phyloP scores from a whole-genome alignment of 495 filamentous ascomycete genomes.

The Penicillium bialowiezense region DNA sequence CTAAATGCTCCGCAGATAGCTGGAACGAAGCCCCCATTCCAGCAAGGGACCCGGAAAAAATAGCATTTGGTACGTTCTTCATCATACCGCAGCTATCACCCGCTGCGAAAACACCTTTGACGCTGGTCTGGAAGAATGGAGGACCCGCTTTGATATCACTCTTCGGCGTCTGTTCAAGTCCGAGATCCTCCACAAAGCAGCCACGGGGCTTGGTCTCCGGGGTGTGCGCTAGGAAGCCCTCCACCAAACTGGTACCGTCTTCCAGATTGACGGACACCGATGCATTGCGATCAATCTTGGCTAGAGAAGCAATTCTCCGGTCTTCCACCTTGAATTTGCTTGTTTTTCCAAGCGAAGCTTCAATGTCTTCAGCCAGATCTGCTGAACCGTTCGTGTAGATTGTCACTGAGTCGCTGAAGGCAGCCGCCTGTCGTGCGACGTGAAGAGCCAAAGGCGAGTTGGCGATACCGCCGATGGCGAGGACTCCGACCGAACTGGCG shows the following conservation, averaged over 20 bases:
- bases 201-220: constrained; percentile 13
- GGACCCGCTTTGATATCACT: constrained; percentile 28
- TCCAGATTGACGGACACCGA: too few species aligned
- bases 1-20: background rate
- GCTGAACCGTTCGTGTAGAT: too few species aligned
- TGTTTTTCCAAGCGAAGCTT: too few species aligned
- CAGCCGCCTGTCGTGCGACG: too few species aligned
- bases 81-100: constrained; percentile 31
- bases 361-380: too few species aligned
- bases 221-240: constrained; percentile 4
- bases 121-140: constrained; percentile 33
- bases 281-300: too few species aligned
- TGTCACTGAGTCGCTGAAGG: too few species aligned
- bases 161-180: constrained; percentile 21
- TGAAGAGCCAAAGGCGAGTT: too few species aligned
- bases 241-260: background rate
- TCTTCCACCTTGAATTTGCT: too few species aligned
- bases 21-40: background rate
- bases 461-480: too few species aligned
- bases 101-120: constrained; percentile 37
- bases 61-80: constrained; percentile 8
- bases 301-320: too few species aligned
- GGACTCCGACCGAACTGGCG: too few species aligned
- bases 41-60: background rate
- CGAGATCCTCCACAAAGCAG: constrained; percentile 29